Conservation (phyloP, 2,329 filamentous ascomycete species). For the Ceratocystis variospora region DNA sequence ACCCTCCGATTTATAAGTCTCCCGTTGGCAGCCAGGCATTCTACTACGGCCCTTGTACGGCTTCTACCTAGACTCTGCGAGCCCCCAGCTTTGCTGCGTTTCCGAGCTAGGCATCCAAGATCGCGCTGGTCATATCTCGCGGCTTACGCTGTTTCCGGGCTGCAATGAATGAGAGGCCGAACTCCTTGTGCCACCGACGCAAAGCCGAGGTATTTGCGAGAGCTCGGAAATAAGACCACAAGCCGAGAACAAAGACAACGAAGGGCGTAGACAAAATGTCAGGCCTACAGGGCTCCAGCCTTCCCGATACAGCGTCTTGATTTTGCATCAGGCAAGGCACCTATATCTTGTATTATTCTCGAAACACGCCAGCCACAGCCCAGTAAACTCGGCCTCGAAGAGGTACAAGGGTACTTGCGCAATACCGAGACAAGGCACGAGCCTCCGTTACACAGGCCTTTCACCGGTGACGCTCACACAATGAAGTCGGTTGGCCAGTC, state of each 20-base stretch:
- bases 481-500: too few species aligned
- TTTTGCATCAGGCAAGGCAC: not conserved
- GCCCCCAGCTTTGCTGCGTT: not conserved
- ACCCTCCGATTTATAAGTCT: not conserved
- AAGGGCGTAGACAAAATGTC: too few species aligned
- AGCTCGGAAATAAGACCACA: not conserved
- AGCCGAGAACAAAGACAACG: not conserved
- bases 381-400: not conserved
- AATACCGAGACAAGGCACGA: not conserved
- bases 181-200: conserved; percentile 14
- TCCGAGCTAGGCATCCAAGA: not conserved
- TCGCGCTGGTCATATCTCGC: not conserved
- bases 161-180: conserved; percentile 8
- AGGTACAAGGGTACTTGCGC: not conserved
- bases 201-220: conserved; percentile 18
- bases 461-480: too few species aligned
- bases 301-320: not conserved
- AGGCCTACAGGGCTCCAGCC: not conserved
- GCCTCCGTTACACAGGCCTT: not conserved
- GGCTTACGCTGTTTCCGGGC: not conserved
- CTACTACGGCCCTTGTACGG: not conserved
- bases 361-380: not conserved
- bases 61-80: not conserved
- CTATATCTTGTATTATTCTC: not conserved
- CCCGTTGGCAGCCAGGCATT: not conserved